Conservation (phyloP, 768 basidiomycete genomes). For the Mycena floridula region DNA sequence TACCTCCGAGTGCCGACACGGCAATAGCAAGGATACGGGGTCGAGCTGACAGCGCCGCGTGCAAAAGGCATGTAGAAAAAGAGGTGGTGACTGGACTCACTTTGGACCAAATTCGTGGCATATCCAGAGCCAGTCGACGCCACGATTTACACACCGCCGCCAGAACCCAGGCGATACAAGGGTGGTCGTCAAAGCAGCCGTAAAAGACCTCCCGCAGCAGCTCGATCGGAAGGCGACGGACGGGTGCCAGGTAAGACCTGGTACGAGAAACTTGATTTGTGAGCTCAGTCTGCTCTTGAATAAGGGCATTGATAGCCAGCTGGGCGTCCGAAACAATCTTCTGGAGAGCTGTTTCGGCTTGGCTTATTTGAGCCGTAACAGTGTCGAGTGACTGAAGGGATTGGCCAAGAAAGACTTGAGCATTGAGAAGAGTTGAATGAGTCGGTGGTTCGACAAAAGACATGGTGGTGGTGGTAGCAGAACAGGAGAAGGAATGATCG, state of each 20-base stretch:
- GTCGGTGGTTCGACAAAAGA: conserved; percentile 57
- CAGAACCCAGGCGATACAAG: conserved; percentile 74
- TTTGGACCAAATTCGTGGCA: conserved; percentile 75
- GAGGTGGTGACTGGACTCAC: conserved; percentile 34
- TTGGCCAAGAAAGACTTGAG: conserved; percentile 37
- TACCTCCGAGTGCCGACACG: not conserved
- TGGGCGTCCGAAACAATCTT: conserved; percentile 52
- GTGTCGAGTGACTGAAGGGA: conserved; percentile 23
- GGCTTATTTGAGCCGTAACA: conserved; percentile 31
- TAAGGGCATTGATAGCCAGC: conserved; percentile 47
- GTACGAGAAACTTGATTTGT: conserved; percentile 44
- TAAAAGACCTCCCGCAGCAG: conserved; percentile 70
- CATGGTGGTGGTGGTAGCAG: too few relatives aligned
- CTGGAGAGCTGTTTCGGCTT: conserved; percentile 50
- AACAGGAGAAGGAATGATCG: too few relatives aligned
- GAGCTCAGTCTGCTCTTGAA: conserved; percentile 39
- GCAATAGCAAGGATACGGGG: conserved; percentile 1
- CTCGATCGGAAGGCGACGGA: conserved; percentile 65
- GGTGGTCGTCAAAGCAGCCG: conserved; percentile 60
- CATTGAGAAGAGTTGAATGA: conserved; percentile 41
- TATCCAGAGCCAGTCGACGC: conserved; percentile 57
- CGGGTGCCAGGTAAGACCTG: conserved; percentile 65
- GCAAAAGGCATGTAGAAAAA: too few relatives aligned
- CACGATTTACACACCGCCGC: conserved; percentile 63
- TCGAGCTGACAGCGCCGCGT: too few relatives aligned